Conservation (phyloP, 2,329 filamentous ascomycete genomes). For the Sporothrix mexicana region DNA sequence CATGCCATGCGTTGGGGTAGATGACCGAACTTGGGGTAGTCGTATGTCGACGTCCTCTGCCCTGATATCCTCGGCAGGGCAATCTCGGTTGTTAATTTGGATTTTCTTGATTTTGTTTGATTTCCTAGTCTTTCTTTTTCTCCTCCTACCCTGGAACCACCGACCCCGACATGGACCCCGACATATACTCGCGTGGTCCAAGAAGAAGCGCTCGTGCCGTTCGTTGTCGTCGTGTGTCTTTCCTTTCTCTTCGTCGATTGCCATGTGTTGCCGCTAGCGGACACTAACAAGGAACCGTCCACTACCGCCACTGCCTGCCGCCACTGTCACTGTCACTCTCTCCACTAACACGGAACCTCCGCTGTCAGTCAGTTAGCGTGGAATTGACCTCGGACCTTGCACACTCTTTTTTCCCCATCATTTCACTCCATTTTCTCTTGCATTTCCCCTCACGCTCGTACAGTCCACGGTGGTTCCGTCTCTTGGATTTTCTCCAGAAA, state of each 20-base stretch:
- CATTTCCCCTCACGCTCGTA: neutral
- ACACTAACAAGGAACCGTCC: conserved; percentile 3
- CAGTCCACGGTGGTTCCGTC: conserved; percentile 20
- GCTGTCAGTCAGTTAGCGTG: conserved; percentile 14
- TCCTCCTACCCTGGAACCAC: neutral
- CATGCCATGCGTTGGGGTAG: too few relatives aligned
- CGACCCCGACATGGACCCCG: neutral
- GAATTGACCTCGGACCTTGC: too few relatives aligned
- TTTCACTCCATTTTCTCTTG: neutral
- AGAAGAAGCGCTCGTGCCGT: neutral
- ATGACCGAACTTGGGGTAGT: neutral
- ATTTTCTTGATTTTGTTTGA: too few relatives aligned
- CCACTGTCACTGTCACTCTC: neutral
- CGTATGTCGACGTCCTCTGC: too few relatives aligned
- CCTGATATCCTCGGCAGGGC: neutral
- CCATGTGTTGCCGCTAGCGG: neutral
- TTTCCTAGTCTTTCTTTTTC: neutral
- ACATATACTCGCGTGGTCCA: neutral
- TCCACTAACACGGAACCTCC: conserved; percentile 16
- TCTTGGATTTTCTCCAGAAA: neutral
- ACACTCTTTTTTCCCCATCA: neutral
- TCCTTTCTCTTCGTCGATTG: neutral
- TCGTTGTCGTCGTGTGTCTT: neutral
- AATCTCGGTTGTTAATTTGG: neutral
- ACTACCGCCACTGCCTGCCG: neutral